A percentile compares a stretch with the other conserved stretches of the same genome.
Evolutionary conservation across 805 yeast species (phyloP).

Genomic region (Ogataea nitratoaversa): DNA sequence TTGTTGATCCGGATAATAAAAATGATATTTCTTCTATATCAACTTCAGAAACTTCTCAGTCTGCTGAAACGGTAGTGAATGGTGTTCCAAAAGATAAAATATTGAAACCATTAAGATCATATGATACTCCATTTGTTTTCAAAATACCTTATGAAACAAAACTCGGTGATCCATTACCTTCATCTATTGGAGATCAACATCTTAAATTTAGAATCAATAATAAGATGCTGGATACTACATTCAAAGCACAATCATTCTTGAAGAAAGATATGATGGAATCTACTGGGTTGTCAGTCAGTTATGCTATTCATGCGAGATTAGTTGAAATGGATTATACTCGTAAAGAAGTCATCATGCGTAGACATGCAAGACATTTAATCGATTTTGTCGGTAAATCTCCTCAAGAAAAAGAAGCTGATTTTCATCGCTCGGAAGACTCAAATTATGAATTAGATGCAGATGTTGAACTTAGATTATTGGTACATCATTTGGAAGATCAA

Average conservation of each 20-base stretch:
- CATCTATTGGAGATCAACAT: conserved; percentile 16
- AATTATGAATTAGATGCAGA: conserved; percentile 2
- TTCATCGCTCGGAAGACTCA: too few species aligned
- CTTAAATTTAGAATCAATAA: conserved; percentile 4
- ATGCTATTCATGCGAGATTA: conserved; percentile 15
- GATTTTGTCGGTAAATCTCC: conserved; percentile 3
- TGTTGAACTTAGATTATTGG: conserved; percentile 7
- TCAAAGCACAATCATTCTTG: not conserved
- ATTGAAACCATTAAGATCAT: conserved; percentile 10
- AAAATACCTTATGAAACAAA: conserved; percentile 14
- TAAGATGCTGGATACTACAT: conserved; percentile 8
- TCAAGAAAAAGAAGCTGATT: not conserved
- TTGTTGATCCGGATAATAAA: conserved; percentile 8
- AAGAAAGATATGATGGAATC: conserved; percentile 2
- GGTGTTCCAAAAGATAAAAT: conserved; percentile 16
- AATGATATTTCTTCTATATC: not conserved
- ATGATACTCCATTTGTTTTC: conserved; percentile 15
- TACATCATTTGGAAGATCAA: conserved; percentile 6
- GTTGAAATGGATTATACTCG: conserved; percentile 4
- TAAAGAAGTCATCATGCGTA: conserved; percentile 6
- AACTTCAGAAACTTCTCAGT: not conserved
- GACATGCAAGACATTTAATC: conserved; percentile 16
- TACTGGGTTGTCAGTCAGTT: conserved; percentile 11
- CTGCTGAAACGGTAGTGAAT: not conserved
- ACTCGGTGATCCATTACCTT: conserved; percentile 11